Base-by-base conservation (phyloP, 371 early-diverging fungal species). In the Parasitella parasitica region DNA sequence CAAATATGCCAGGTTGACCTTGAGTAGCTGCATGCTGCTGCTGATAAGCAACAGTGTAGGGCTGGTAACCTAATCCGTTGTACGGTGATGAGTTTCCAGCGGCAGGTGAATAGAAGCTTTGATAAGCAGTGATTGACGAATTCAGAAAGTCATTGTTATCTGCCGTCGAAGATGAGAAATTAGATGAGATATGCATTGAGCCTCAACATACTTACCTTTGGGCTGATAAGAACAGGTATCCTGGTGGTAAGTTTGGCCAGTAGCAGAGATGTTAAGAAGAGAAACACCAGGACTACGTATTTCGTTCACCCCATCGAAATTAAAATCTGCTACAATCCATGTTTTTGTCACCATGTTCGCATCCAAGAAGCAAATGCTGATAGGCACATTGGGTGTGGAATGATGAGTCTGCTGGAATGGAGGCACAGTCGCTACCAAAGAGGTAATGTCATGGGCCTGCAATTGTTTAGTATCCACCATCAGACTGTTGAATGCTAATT, bases 401-500 rank as follows among this genome's bases (percentile, higher is more conserved):
- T 58, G 52, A 34, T 57, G 37, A 3, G 62, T 67, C 8, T 58
- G 61, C 12, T 66, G 46, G 43, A 60, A 54, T 12, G 54, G 24
- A n/a, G 69, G 73, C 5, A 66, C 64, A 15, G 64, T 61, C n/a
- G 69, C 73, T 2, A 63, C 64, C 7, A 73, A 34, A 13, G 66
- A 58, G 6, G 67, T 73, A 28, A 66, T 56, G 26, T 51, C 64
- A 22, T 59, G 66, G 15, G 41, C 49, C 30, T 53, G 63, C 55
- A 69, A 34, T 26, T 66, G 71, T 36, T 69, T 66, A 15, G 75
- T 75, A 5, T 75, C 63, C 3, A 75, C 71, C 20, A 75, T 39
- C 0, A 71, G 28, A 28, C 52, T 69, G 27, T 68, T 71, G 15
- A 75, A 71, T 28, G 69, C 75, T 2, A 75, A 38, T 53, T 71